Evolutionary conservation across 2,329 filamentous ascomycete species (phyloP).

Genomic region (Raffaelea ambrosiae): DNA sequence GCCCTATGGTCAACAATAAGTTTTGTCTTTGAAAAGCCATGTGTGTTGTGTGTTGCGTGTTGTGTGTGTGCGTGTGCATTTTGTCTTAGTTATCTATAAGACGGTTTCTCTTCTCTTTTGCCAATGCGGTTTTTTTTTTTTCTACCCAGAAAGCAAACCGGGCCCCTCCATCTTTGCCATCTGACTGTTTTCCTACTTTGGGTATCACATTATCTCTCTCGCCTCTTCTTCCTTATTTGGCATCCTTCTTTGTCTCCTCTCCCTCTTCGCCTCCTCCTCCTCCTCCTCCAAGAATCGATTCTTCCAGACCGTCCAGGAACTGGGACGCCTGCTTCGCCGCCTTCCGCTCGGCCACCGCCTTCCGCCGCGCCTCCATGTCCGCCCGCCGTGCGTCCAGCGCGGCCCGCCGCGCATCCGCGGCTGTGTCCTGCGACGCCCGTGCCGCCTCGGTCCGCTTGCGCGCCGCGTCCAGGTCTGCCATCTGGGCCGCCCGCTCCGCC

Average conservation of each 20-base stretch:
- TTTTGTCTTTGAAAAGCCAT: too few species aligned
- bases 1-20: too few species aligned
- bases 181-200: too few species aligned
- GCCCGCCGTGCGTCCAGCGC: constrained; percentile 57
- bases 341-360: constrained; percentile 41
- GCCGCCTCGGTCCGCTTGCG: constrained; percentile 59
- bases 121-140: too few species aligned
- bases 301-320: constrained; percentile 25
- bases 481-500: constrained; percentile 57
- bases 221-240: too few species aligned
- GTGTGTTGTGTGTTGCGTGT: too few species aligned
- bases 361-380: constrained; percentile 56
- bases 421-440: constrained; percentile 45
- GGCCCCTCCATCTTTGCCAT: too few species aligned
- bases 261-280: not conserved
- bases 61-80: too few species aligned
- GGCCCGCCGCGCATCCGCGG: constrained; percentile 47
- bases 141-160: too few species aligned
- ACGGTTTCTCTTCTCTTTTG: too few species aligned
- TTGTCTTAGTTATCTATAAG: too few species aligned
- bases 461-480: constrained; percentile 63
- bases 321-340: constrained; percentile 26
- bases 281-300: not conserved
- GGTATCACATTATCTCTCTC: too few species aligned
- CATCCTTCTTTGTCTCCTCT: not conserved